Conservation (phyloP, 208 protist species). For the Trypanosoma vivax region DNA sequence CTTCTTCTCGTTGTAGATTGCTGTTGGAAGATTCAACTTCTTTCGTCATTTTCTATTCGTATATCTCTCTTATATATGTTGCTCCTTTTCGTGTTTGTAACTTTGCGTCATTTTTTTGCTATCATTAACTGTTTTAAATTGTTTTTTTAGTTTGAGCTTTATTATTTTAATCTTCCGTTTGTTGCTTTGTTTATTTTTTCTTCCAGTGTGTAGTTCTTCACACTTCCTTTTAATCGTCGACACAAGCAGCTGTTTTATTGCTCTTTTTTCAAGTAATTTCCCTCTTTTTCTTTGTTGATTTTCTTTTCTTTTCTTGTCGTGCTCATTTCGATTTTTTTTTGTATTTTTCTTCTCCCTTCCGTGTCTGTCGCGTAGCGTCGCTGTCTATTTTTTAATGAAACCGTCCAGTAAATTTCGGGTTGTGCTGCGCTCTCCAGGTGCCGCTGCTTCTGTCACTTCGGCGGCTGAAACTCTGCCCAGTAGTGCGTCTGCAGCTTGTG, state of each 20-base stretch:
- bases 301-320: not conserved
- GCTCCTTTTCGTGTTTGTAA: not conserved
- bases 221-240: no score
- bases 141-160: no score
- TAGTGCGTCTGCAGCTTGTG: not conserved
- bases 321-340: slow-evolving; percentile 1
- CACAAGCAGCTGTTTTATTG: no score
- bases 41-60: slow-evolving; percentile 1
- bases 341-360: slow-evolving; percentile 11
- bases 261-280: no score
- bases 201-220: no score
- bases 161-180: no score
- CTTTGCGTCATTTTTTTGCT: slow-evolving; percentile 2
- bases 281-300: no score
- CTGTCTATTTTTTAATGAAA: not conserved
- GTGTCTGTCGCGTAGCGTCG: slow-evolving; percentile 1
- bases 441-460: not conserved
- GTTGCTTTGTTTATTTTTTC: no score
- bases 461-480: not conserved
- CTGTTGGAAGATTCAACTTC: slow-evolving; percentile 1
- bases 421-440: not conserved
- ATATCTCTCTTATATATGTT: not conserved
- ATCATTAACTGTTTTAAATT: no score
- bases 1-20: not conserved
- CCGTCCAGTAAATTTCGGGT: slow-evolving; percentile 19